Conservation (phyloP, 768 basidiomycete species). For the Clathrus columnatus region DNA sequence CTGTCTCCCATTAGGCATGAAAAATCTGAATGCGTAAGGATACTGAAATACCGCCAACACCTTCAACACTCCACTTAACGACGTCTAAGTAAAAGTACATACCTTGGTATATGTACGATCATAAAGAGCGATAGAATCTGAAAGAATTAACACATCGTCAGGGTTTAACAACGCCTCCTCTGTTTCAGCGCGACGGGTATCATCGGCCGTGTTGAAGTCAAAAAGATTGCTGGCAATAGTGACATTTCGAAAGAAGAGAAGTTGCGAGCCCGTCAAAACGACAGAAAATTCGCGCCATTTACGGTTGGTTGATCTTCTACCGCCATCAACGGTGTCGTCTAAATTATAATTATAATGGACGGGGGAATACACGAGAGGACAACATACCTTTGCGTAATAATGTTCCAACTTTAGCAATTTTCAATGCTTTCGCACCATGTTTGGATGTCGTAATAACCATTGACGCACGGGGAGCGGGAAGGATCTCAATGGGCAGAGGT, state of each 20-base stretch:
- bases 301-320: slow-evolving; percentile 62
- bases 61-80: background rate
- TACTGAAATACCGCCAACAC: slow-evolving; percentile 33
- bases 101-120: slow-evolving; percentile 78
- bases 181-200: slow-evolving; percentile 29
- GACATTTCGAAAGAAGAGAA: slow-evolving; percentile 80
- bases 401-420: slow-evolving; percentile 71
- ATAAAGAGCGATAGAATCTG: slow-evolving; percentile 68
- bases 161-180: slow-evolving; percentile 50
- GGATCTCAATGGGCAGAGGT: slow-evolving; percentile 8
- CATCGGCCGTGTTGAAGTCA: slow-evolving; percentile 30
- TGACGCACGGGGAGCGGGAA: slow-evolving; percentile 14
- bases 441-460: background rate
- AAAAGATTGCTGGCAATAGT: slow-evolving; percentile 43
- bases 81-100: slow-evolving; percentile 15
- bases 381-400: slow-evolving; percentile 58
- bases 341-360: slow-evolving; percentile 17
- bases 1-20: slow-evolving; percentile 69
- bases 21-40: slow-evolving; percentile 66
- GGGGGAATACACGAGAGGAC: background rate
- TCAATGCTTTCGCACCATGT: slow-evolving; percentile 32
- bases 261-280: slow-evolving; percentile 80
- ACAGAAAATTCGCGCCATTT: slow-evolving; percentile 89
- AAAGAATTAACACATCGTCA: slow-evolving; percentile 77
- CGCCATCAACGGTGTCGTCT: slow-evolving; percentile 62